Evolutionary conservation across 2,329 filamentous ascomycete genomes (phyloP).

Genomic region (Penicillium sp.): DNA sequence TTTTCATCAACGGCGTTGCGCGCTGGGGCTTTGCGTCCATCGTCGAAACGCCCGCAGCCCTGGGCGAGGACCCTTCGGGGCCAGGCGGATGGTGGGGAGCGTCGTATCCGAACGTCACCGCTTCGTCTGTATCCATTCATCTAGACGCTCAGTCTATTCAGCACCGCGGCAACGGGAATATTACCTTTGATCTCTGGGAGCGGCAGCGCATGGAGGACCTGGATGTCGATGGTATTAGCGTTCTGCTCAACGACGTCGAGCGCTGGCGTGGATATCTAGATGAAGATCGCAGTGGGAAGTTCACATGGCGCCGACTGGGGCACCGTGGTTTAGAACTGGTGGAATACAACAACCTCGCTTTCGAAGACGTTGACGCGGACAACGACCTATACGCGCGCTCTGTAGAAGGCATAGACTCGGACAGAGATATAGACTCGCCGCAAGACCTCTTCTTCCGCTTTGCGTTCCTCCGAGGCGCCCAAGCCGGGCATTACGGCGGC

Average conservation of each 20-base stretch:
- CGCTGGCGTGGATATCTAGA: constrained; percentile 56
- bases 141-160: constrained; percentile 33
- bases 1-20: constrained; percentile 91
- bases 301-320: constrained; percentile 48
- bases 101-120: constrained; percentile 53
- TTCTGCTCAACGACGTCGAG: constrained; percentile 63
- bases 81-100: constrained; percentile 43
- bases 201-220: constrained; percentile 35
- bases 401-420: constrained; percentile 10
- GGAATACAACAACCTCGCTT: not conserved
- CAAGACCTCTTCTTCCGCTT: constrained; percentile 46
- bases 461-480: constrained; percentile 41
- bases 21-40: constrained; percentile 91
- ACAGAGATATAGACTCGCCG: constrained; percentile 27
- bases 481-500: constrained; percentile 36
- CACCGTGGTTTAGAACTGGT: constrained; percentile 36
- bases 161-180: constrained; percentile 43
- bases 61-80: constrained; percentile 52
- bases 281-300: constrained; percentile 44
- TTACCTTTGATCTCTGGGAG: constrained; percentile 44
- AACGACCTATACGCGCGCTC: constrained; percentile 12
- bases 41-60: constrained; percentile 71
- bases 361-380: no score
- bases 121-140: constrained; percentile 40
- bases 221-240: constrained; percentile 53